Evolutionary conservation across 495 filamentous ascomycete species (phyloP), one percentile per base, ranked within the genome.

Genomic region (Aspergillus indologenus): DNA sequence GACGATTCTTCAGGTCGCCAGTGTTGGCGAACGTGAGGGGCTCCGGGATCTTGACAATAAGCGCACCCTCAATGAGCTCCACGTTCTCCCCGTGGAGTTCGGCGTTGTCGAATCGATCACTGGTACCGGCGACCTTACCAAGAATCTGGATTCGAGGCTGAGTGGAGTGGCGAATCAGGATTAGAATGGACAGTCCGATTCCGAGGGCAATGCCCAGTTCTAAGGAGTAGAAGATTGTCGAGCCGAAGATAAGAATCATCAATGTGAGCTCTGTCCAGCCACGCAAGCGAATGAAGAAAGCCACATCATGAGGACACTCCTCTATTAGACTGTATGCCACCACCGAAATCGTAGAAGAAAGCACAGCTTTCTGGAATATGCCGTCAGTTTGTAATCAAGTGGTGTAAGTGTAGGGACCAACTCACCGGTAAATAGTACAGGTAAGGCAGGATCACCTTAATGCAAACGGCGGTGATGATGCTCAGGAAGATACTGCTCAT

Each of bases 1-100:
- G 80, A 8, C 95, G 79, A 56, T 85, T 87, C 75, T 92, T 96
- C 20, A 98, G 77, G 55, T 94, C 90, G 19, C 95, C 95, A 1
- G 95, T 97, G 67, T 98, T 98, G 54, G 94, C 93, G 64, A 98
- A 98, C 0, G 95, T 98, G 44, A 98, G 78, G 0, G 93, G 93
- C 65, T 98, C 95, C 0, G 94, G 94, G 63, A 98, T 96, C 73
- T 96, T 97, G 52, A 98, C 91, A 60, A 98, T 96, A 34, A 98
- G 72, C 57, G 90, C 93, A 14, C 92, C 91, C 65, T 96, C 90
- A 50, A 98, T 81, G 60, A 96, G 89, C 67, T 98, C 93, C 4
- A 97, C 78, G 7, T 82, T 79, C 45, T 89, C 84, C 0, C 88
- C 85, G 60, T 88, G 82, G 0, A 85, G 79, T 71, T 98, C 94